Evolutionary conservation across 2,329 filamentous ascomycete genomes (phyloP).

Genomic region (Monosporascus ibericus): DNA sequence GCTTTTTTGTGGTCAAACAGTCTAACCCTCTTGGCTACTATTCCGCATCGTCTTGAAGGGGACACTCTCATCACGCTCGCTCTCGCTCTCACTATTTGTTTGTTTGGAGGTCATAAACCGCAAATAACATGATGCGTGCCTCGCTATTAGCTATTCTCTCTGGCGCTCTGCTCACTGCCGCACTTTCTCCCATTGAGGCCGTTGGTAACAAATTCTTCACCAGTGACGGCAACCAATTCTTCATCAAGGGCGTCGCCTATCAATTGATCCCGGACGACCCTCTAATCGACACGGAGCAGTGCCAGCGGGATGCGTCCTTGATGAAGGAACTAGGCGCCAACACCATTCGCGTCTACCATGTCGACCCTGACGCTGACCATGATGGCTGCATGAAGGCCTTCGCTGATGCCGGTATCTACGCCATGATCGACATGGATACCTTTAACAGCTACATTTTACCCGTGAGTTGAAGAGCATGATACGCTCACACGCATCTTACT

Average conservation of each 20-base stretch:
- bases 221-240: slow-evolving; percentile 74
- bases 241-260: slow-evolving; percentile 77
- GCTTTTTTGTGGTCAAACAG: not conserved
- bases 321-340: slow-evolving; percentile 81
- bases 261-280: slow-evolving; percentile 62
- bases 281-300: slow-evolving; percentile 69
- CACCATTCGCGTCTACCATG: slow-evolving; percentile 82
- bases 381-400: slow-evolving; percentile 76
- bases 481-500: not conserved
- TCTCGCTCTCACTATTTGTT: not conserved
- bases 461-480: slow-evolving; percentile 29
- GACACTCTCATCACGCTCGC: not conserved
- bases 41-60: not conserved
- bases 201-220: slow-evolving; percentile 83
- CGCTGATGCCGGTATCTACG: slow-evolving; percentile 73
- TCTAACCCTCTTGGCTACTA: not conserved
- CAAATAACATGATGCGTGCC: slow-evolving; percentile 31
- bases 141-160: slow-evolving; percentile 28
- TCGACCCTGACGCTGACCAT: slow-evolving; percentile 67
- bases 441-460: slow-evolving; percentile 63
- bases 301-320: slow-evolving; percentile 64
- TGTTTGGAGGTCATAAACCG: not conserved
- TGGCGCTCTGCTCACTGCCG: slow-evolving; percentile 27
- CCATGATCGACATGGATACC: slow-evolving; percentile 77
- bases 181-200: slow-evolving; percentile 43